A percentile compares a stretch with the other conserved stretches of the same genome.
These are phyloP conservation scores for Aurinia saxatilis DNA, from an alignment of 345 rosid genomes.

Conservation along the genomic window DNA sequence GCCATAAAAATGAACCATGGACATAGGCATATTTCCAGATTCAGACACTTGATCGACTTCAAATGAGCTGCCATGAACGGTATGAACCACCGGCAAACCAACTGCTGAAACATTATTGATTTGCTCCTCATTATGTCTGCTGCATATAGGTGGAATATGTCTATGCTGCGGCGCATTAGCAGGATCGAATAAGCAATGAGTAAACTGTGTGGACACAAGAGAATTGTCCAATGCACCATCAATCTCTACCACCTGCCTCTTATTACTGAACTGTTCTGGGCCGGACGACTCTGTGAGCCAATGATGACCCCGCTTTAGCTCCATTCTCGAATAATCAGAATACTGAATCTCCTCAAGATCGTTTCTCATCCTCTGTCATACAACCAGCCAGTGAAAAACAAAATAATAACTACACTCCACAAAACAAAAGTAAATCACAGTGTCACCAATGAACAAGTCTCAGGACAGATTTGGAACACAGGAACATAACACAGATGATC, in stretches of 20 bases:
- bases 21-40: constrained; percentile 25
- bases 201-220: constrained; percentile 43
- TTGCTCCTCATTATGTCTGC: constrained; percentile 20
- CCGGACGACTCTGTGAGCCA: constrained; percentile 54
- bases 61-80: constrained; percentile 43
- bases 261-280: constrained; percentile 49
- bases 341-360: constrained; percentile 13
- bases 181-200: constrained; percentile 46
- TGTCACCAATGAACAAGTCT: neutral
- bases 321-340: constrained; percentile 5
- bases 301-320: constrained; percentile 51
- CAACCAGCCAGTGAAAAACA: neutral
- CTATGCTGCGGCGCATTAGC: constrained; percentile 37
- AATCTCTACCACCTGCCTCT: constrained; percentile 53
- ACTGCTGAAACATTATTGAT: constrained; percentile 31
- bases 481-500: neutral
- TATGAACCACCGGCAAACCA: constrained; percentile 46
- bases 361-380: constrained; percentile 1
- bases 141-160: constrained; percentile 27
- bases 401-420: neutral
- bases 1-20: constrained; percentile 19
- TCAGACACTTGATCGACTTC: constrained; percentile 50
- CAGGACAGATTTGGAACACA: too few species aligned
- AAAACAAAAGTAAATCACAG: neutral
- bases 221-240: constrained; percentile 42